Conservation (phyloP, 1,139 yeast species). For the Suhomyces yuchorum region DNA sequence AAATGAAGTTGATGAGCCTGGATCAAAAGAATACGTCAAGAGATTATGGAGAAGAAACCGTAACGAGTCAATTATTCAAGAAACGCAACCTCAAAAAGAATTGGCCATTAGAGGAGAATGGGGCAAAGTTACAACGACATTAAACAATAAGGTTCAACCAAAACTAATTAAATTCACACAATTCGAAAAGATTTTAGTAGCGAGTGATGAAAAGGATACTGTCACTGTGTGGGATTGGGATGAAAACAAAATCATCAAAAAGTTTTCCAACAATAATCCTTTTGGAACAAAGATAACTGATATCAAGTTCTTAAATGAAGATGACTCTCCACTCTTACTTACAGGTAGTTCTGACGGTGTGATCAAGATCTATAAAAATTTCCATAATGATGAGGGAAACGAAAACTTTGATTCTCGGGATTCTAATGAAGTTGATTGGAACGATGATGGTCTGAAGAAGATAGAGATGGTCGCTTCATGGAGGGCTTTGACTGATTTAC, state of each 20-base stretch:
- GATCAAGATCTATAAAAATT: conserved; percentile 78
- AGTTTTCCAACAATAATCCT: conserved; percentile 84
- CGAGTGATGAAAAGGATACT: conserved; percentile 83
- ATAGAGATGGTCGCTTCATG: conserved; percentile 80
- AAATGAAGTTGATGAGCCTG: conserved; percentile 88
- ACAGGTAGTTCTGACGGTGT: conserved; percentile 95
- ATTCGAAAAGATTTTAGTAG: conserved; percentile 80
- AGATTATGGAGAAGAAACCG: conserved; percentile 89
- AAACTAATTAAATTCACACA: conserved; percentile 80
- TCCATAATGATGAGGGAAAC: conserved; percentile 51
- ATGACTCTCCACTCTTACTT: conserved; percentile 79
- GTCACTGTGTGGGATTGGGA: conserved; percentile 92
- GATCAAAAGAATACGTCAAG: conserved; percentile 81
- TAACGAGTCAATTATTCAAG: conserved; percentile 81
- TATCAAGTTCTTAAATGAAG: conserved; percentile 84
- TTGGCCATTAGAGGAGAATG: conserved; percentile 84
- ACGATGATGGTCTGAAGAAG: conserved; percentile 28
- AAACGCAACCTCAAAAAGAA: conserved; percentile 88
- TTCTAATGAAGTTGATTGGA: conserved; percentile 12
- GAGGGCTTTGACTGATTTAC: conserved; percentile 88
- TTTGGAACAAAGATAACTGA: conserved; percentile 88
- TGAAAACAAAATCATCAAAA: conserved; percentile 53
- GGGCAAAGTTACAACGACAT: conserved; percentile 62
- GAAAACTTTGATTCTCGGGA: conserved; percentile 23
- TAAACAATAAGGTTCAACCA: conserved; percentile 81